Conservation (phyloP, 306 rosid species). For the Pterocarpus santalinus region DNA sequence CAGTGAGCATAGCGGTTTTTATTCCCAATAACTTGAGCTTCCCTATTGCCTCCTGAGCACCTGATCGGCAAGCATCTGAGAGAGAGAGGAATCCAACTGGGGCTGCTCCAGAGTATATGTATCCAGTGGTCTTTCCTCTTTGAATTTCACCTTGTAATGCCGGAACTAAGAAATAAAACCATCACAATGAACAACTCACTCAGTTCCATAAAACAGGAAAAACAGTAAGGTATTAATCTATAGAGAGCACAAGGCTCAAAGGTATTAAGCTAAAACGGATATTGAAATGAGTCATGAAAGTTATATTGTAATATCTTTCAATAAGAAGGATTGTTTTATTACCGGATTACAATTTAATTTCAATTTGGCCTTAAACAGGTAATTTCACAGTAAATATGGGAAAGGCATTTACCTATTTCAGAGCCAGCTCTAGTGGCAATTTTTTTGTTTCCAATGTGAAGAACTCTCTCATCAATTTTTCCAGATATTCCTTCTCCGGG, state of each 20-base stretch:
- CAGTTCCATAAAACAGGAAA: constrained; percentile 18
- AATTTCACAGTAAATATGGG: not conserved
- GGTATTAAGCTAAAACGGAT: constrained; percentile 7
- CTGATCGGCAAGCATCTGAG: constrained; percentile 82
- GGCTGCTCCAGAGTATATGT: constrained; percentile 66
- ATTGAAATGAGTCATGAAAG: constrained; percentile 4
- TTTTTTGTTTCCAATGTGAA: constrained; percentile 82
- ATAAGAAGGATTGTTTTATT: not conserved
- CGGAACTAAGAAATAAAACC: constrained; percentile 63
- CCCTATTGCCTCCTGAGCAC: constrained; percentile 72
- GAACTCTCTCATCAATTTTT: constrained; percentile 67
- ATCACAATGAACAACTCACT: constrained; percentile 21
- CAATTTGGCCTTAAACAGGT: not conserved
- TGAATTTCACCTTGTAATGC: constrained; percentile 56
- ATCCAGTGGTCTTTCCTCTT: constrained; percentile 81
- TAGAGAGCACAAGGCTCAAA: not conserved
- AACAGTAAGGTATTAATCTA: not conserved
- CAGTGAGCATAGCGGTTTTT: constrained; percentile 89
- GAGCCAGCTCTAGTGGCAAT: constrained; percentile 73
- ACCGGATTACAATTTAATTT: constrained; percentile 15
- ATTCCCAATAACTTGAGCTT: constrained; percentile 76
- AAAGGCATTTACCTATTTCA: constrained; percentile 63
- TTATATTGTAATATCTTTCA: not conserved
- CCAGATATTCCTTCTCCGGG: constrained; percentile 95
- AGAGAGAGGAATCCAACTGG: constrained; percentile 73